Evolutionary conservation across 345 rosid genomes (phyloP), one percentile per base, ranked within the genome.

Genomic region (Citrus maxima): DNA sequence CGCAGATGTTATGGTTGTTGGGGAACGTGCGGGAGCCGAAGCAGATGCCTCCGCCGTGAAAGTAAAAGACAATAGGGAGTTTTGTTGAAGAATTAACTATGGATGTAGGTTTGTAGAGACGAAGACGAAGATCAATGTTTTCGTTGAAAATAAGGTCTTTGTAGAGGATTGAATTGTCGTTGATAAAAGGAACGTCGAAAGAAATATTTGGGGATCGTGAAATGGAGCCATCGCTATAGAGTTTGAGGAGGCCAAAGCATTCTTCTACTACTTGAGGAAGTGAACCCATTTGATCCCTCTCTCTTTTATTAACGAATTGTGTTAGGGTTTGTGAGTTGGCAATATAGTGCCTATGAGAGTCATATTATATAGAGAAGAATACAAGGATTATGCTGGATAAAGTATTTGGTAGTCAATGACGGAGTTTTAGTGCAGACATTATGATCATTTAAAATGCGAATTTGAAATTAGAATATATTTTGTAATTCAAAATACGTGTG

Each of bases 21-120:
- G 89, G 88, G 84, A 83, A 85, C 6, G 40, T 72, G 0, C 87
- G 83, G 0, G 87, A 83, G 19, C 91, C 87, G 10, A 88, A 71
- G 34, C 89, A 88, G 58, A 88, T 86, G 5, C 91, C 91, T 4
- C 91, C 89, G 10, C 91, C 87, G 34, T 85, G 91, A 54, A 88
- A 67, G 67, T 22, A 71, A 72, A 37, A 69, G 3, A 56, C 7
- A 42, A 81, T 12, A 10, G 79, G 80, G 30, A 80, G 64, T 71
- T 75, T 81, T 14, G 8, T 69, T 40, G 80, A 30, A 62, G 72
- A 2, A 8, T 65, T 37, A n/a, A 21, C 30, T 7, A 18, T 40
- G n/a, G 68, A 24, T 37, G 21, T 60, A 8, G 81, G 81, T 55
- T 28, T 32, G 72, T 78, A 78, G 10, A 82, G 76, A 51, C 84